Percentiles rank a stretch among this genome's conserved stretches.
phyloP scores from a whole-genome alignment of 2,329 filamentous ascomycete genomes.

The Talaromyces sp. region DNA sequence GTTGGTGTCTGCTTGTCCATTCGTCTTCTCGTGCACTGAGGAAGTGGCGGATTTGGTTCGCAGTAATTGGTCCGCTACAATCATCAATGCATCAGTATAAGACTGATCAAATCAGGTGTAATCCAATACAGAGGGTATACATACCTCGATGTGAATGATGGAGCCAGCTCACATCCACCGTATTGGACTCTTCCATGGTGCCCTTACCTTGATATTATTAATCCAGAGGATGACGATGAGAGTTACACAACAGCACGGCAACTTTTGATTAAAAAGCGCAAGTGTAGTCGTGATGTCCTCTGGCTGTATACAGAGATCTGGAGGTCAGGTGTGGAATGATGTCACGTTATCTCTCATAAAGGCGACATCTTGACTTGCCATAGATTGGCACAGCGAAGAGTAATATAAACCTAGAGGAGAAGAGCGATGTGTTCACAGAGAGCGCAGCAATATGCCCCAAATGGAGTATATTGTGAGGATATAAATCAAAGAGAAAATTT shows the following conservation, averaged over 20 bases:
- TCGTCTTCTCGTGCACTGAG: constrained; percentile 28
- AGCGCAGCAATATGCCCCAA: too few species aligned
- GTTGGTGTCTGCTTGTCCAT: constrained; percentile 23
- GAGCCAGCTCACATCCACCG: constrained; percentile 88
- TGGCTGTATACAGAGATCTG: neutral
- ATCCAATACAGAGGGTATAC: constrained; percentile 26
- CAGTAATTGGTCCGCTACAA: constrained; percentile 8
- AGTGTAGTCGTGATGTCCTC: neutral
- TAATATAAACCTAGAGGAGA: neutral
- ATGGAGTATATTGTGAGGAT: neutral
- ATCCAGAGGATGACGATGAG: neutral
- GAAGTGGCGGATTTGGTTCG: constrained; percentile 35
- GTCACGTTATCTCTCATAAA: constrained; percentile 18
- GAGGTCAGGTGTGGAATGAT: constrained; percentile 17
- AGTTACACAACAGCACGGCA: neutral
- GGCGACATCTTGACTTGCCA: constrained; percentile 14
- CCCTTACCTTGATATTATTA: neutral
- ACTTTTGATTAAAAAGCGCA: neutral
- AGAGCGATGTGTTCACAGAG: too few species aligned
- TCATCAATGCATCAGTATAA: neutral
- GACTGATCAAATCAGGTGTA: neutral
- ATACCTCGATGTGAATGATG: constrained; percentile 79
- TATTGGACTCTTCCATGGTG: constrained; percentile 74
- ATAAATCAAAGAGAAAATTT: neutral
- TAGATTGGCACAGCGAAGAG: neutral